phyloP scores from a whole-genome alignment of 2,329 filamentous ascomycete genomes.

The Ophiostoma perfectum region DNA sequence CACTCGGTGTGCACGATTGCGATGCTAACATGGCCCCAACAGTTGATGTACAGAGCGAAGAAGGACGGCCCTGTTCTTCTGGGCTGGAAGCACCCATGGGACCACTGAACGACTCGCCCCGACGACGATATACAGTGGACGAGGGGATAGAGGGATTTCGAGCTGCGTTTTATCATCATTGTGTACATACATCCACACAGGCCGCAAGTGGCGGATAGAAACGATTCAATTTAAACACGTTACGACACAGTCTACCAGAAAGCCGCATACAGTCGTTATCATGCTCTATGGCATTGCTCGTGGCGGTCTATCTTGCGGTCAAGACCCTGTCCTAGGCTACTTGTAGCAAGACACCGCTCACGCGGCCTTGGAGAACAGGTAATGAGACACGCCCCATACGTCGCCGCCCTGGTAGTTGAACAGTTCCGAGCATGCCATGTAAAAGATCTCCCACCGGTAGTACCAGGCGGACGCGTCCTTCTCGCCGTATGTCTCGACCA shows the following conservation, averaged over 20 bases:
- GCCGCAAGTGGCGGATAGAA: neutral
- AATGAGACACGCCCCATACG: constrained; percentile 62
- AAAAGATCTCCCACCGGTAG: constrained; percentile 67
- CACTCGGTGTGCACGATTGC: neutral
- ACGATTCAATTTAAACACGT: neutral
- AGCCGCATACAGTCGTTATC: too few species aligned
- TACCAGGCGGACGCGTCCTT: constrained; percentile 58
- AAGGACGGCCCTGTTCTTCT: constrained; percentile 83
- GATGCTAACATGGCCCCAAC: constrained; percentile 23
- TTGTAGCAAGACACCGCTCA: neutral
- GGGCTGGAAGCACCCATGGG: constrained; percentile 95
- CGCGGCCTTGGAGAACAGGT: constrained; percentile 56
- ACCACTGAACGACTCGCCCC: constrained; percentile 57
- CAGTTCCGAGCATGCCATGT: constrained; percentile 64
- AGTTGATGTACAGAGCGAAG: constrained; percentile 96
- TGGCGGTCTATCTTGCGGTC: neutral
- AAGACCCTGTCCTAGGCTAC: neutral
- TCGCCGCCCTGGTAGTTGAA: constrained; percentile 62
- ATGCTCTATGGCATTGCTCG: too few species aligned
- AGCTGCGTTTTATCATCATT: constrained; percentile 12
- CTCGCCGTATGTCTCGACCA: constrained; percentile 60
- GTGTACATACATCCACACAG: constrained; percentile 15
- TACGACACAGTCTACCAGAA: neutral
- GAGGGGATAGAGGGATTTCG: neutral
- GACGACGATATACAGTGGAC: neutral